A percentile compares a stretch with the other conserved stretches of the same genome.
Conservation (phyloP, 495 filamentous ascomycete genomes). For the Astrocystis sublimbata region DNA sequence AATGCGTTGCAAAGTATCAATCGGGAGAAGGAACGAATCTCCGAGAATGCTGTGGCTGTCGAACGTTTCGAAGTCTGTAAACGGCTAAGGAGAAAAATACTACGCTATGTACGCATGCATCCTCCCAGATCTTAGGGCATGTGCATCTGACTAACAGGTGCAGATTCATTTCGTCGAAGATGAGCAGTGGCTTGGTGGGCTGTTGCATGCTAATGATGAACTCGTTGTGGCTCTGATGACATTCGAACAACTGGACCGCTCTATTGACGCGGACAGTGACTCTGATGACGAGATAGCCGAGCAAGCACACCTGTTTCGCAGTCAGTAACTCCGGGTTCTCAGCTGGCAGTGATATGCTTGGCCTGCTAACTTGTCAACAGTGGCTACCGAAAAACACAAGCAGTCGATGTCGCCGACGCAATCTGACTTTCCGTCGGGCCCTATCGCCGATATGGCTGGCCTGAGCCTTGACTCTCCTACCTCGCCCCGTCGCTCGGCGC, state of each 20-base stretch:
- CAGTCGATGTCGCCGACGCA: constrained; percentile 41
- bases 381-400: constrained; percentile 53
- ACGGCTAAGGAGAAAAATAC: constrained; percentile 73
- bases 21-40: constrained; percentile 83
- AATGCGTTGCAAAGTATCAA: constrained; percentile 92
- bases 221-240: constrained; percentile 91
- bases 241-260: constrained; percentile 92
- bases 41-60: constrained; percentile 75
- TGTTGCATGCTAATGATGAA: constrained; percentile 82
- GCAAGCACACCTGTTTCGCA: constrained; percentile 56
- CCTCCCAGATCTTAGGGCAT: not conserved
- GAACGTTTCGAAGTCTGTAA: constrained; percentile 86
- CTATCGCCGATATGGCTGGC: constrained; percentile 39
- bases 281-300: constrained; percentile 70
- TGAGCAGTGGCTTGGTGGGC: constrained; percentile 75
- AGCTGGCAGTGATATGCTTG: not conserved
- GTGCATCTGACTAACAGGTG: constrained; percentile 11
- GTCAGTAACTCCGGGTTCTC: constrained; percentile 31
- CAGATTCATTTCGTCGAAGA: constrained; percentile 80
- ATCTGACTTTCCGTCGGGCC: constrained; percentile 29
- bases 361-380: constrained; percentile 35
- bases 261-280: constrained; percentile 94
- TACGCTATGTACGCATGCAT: constrained; percentile 66
- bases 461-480: constrained; percentile 38
- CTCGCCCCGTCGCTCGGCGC: constrained; percentile 41